phyloP scores from a whole-genome alignment of 257 asterid species.

The Petunia axillaris region DNA sequence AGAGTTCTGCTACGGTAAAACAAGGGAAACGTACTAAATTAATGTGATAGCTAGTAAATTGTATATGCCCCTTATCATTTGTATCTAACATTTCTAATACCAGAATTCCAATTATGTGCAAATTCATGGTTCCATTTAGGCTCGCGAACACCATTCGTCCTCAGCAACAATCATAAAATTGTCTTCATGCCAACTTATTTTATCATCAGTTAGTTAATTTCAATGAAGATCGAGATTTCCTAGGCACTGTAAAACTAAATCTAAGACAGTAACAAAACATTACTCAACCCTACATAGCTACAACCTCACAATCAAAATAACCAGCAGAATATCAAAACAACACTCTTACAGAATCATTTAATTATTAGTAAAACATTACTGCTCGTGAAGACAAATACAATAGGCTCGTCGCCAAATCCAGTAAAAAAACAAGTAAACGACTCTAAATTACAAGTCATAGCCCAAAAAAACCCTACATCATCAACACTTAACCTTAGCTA shows the following conservation, averaged over 20 bases:
- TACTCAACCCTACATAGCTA: neutral
- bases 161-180: neutral
- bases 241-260: neutral
- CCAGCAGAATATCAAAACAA: neutral
- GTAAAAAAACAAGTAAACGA: neutral
- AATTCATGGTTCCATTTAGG: neutral
- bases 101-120: neutral
- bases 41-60: neutral
- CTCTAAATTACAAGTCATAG: neutral
- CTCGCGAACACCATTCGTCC: neutral
- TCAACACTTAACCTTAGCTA: constrained; percentile 3
- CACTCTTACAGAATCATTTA: neutral
- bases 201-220: neutral
- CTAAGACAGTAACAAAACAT: neutral
- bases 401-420: neutral
- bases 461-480: neutral
- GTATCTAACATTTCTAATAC: neutral
- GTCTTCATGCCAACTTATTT: neutral
- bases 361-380: neutral
- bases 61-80: neutral
- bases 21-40: neutral
- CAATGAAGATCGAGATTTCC: neutral
- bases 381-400: neutral
- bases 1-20: neutral
- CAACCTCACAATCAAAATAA: constrained; percentile 4